Conservation (phyloP, 139 green algal species). For the Nannochloris sp. region DNA sequence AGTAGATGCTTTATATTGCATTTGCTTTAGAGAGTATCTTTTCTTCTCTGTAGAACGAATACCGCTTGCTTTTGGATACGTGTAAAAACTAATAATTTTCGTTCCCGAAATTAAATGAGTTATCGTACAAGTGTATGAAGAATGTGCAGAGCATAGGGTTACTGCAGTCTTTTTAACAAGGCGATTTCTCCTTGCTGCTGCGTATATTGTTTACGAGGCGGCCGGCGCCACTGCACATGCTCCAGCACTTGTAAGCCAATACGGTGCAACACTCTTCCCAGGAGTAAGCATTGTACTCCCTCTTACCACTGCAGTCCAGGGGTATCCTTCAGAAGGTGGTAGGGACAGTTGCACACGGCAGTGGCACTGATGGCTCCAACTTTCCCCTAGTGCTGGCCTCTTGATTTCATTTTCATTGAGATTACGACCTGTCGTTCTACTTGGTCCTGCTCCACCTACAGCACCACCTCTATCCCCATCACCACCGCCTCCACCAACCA, state of each 20-base stretch:
- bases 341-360: not conserved
- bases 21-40: not conserved
- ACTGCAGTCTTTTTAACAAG: no score
- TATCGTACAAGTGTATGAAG: no score
- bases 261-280: not conserved
- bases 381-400: constrained; percentile 23
- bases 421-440: not conserved
- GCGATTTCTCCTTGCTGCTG: no score
- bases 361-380: constrained; percentile 23
- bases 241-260: not conserved
- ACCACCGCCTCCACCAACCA: constrained; percentile 9
- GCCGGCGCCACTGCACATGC: not conserved
- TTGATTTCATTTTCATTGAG: constrained; percentile 1
- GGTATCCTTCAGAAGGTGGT: not conserved
- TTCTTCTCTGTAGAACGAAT: no score
- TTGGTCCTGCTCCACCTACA: no score
- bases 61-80: no score
- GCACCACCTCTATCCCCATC: not conserved
- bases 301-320: not conserved
- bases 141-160: no score
- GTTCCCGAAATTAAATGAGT: no score
- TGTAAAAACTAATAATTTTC: no score
- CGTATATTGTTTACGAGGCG: no score
- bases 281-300: constrained; percentile 3
- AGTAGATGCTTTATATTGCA: not conserved